phyloP scores from a whole-genome alignment of 352 stramenopile genomes.

The Globisporangium abappressorium region DNA sequence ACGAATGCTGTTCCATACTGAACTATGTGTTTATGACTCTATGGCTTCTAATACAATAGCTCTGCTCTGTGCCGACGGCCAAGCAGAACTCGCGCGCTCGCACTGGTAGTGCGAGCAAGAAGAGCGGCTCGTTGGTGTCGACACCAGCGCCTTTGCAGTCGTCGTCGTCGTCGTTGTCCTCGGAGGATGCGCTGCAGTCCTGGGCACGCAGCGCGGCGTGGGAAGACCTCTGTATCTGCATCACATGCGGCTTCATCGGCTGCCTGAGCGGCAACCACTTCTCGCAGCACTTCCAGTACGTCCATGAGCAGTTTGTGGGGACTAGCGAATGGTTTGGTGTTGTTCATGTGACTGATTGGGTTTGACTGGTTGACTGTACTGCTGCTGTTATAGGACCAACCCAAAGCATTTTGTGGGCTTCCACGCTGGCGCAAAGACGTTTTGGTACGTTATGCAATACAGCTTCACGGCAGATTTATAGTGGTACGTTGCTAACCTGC shows the following conservation, averaged over 20 bases:
- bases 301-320: not conserved
- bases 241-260: conserved; percentile 60
- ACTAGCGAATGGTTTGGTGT: not conserved
- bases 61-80: conserved; percentile 18
- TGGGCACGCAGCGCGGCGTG: conserved; percentile 32
- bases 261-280: conserved; percentile 56
- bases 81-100: conserved; percentile 21
- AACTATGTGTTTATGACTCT: not conserved
- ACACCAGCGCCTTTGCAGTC: not conserved
- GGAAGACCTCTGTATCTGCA: conserved; percentile 48
- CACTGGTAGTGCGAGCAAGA: conserved; percentile 6
- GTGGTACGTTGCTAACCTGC: not conserved
- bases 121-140: conserved; percentile 8
- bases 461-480: not conserved
- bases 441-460: conserved; percentile 35
- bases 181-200: conserved; percentile 17
- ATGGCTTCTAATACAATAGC: conserved; percentile 13
- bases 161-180: not conserved
- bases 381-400: conserved; percentile 22
- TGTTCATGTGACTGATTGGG: not conserved
- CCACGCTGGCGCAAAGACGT: conserved; percentile 40
- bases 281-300: conserved; percentile 44
- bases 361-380: not conserved
- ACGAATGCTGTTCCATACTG: not conserved
- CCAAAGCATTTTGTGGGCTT: conserved; percentile 65